phyloP scores from a whole-genome alignment of 306 rosid genomes.

The Abrus pulchellus region DNA sequence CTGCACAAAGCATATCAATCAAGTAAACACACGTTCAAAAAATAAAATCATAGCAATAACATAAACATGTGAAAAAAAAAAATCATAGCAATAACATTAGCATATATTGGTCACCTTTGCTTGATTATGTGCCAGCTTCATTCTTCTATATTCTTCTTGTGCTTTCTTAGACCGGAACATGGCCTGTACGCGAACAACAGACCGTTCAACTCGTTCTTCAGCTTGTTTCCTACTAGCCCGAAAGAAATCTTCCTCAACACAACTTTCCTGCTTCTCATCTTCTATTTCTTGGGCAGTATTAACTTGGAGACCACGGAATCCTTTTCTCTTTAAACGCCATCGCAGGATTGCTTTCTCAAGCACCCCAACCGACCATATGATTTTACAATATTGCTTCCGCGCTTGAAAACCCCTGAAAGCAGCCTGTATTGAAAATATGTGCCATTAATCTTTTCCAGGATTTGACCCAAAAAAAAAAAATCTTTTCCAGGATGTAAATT shows the following conservation, averaged over 20 bases:
- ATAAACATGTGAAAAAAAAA: too few relatives aligned
- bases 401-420: conserved; percentile 85
- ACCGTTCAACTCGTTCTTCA: conserved; percentile 81
- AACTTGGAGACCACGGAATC: conserved; percentile 92
- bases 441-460: conserved; percentile 43
- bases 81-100: conserved; percentile 5
- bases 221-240: conserved; percentile 80
- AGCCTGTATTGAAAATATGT: conserved; percentile 68
- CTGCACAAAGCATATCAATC: conserved; percentile 60
- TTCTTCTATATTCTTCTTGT: conserved; percentile 85
- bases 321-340: conserved; percentile 92
- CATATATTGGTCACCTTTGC: conserved; percentile 63
- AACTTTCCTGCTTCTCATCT: conserved; percentile 64
- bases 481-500: conserved; percentile 39
- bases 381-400: conserved; percentile 83
- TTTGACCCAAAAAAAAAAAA: not conserved
- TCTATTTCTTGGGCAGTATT: conserved; percentile 50
- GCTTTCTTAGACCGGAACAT: conserved; percentile 97
- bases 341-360: conserved; percentile 91
- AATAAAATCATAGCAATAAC: conserved; percentile 3
- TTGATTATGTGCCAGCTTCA: conserved; percentile 77
- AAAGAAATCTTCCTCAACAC: conserved; percentile 82
- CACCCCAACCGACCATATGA: conserved; percentile 95
- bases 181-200: conserved; percentile 83
- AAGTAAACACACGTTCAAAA: conserved; percentile 33